phyloP scores from a whole-genome alignment of 2,329 filamentous ascomycete genomes.

The Sporothrix mexicana region DNA sequence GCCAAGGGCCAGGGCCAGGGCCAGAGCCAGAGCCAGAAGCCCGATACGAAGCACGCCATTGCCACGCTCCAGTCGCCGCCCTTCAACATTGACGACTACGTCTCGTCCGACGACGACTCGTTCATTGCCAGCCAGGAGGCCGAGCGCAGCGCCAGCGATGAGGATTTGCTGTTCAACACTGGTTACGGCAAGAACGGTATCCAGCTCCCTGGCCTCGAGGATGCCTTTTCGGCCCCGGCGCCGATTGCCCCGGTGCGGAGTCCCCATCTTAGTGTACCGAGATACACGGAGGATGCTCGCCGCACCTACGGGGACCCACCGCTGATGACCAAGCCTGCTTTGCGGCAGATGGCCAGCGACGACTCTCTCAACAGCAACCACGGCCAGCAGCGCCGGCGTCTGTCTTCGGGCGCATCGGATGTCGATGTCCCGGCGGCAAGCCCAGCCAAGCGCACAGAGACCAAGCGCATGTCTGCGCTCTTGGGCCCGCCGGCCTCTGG shows the following conservation, averaged over 20 bases:
- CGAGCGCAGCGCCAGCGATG: conserved; percentile 44
- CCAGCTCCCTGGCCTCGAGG: conserved; percentile 47
- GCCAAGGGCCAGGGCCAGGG: background rate
- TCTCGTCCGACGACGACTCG: conserved; percentile 49
- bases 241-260: conserved; percentile 26
- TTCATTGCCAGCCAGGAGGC: conserved; percentile 38
- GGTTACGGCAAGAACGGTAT: conserved; percentile 47
- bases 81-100: conserved; percentile 50
- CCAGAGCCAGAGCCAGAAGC: background rate
- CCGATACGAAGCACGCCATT: background rate
- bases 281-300: background rate
- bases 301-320: conserved; percentile 24
- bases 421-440: background rate
- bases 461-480: conserved; percentile 33
- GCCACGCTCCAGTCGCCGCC: conserved; percentile 35
- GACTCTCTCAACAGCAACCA: background rate
- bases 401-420: background rate
- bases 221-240: conserved; percentile 33
- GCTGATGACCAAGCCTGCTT: background rate
- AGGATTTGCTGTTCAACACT: conserved; percentile 47
- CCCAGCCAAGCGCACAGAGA: conserved; percentile 19
- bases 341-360: conserved; percentile 13
- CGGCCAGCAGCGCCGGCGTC: background rate
- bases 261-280: background rate
- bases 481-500: background rate